These are phyloP conservation scores for Solanum piurae DNA, from an alignment of 257 asterid genomes.

Conservation along the genomic window DNA sequence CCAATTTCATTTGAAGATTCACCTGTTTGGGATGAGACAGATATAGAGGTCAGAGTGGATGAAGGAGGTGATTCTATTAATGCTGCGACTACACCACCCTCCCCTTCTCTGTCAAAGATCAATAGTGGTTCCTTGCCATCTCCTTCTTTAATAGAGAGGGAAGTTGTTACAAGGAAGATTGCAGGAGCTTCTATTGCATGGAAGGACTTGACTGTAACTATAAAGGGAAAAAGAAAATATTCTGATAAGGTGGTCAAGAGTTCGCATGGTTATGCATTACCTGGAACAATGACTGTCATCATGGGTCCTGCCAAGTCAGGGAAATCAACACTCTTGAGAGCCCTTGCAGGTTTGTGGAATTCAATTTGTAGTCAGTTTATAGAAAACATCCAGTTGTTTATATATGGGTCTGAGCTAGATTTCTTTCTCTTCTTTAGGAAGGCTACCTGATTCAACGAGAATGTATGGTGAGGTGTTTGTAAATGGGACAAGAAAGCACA, in stretches of 20 bases:
- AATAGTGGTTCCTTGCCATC: slow-evolving; percentile 80
- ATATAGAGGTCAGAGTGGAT: slow-evolving; percentile 67
- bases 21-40: slow-evolving; percentile 92
- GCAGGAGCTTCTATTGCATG: slow-evolving; percentile 89
- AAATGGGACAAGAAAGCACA: slow-evolving; percentile 57
- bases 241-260: slow-evolving; percentile 89
- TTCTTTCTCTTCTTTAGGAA: slow-evolving; percentile 43
- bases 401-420: background rate
- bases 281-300: slow-evolving; percentile 94
- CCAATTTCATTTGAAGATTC: slow-evolving; percentile 97
- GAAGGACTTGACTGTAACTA: slow-evolving; percentile 87
- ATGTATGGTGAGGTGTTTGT: slow-evolving; percentile 79
- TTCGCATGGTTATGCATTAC: slow-evolving; percentile 86
- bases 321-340: slow-evolving; percentile 87
- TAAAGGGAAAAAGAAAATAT: slow-evolving; percentile 85
- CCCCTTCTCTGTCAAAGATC: slow-evolving; percentile 87
- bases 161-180: slow-evolving; percentile 42
- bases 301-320: slow-evolving; percentile 99
- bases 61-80: slow-evolving; percentile 79
- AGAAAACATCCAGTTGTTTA: background rate
- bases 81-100: slow-evolving; percentile 60
- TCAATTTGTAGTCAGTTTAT: background rate
- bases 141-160: slow-evolving; percentile 71
- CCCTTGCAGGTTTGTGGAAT: slow-evolving; percentile 69
- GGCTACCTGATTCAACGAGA: slow-evolving; percentile 73